These are phyloP conservation scores for Musa itinerans DNA, from an alignment of 176 grass and related monocot species.

Conservation along the genomic window DNA sequence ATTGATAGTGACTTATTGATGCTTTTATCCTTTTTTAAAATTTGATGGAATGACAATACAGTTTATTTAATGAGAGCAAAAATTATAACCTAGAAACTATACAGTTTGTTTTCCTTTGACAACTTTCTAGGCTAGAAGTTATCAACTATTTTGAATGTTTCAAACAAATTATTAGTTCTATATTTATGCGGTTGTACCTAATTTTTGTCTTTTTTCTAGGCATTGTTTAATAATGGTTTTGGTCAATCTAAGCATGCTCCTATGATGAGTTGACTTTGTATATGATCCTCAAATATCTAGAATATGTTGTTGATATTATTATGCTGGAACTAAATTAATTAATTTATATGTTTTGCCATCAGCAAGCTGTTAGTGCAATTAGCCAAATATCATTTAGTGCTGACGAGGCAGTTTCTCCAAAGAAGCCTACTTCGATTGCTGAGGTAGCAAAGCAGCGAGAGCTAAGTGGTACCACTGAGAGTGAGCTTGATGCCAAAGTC, in stretches of 20 bases:
- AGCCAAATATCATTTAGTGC: constrained; percentile 88
- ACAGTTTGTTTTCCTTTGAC: no score
- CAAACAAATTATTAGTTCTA: not conserved
- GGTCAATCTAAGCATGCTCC: not conserved
- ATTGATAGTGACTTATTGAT: not conserved
- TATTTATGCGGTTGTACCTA: not conserved
- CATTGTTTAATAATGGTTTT: not conserved
- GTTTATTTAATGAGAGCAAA: no score
- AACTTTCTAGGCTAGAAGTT: no score
- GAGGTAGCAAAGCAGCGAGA: constrained; percentile 93
- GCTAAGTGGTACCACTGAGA: constrained; percentile 62
- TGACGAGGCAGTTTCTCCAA: constrained; percentile 68
- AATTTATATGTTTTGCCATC: constrained; percentile 23
- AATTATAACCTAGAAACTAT: no score
- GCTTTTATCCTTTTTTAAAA: not conserved
- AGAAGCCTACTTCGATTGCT: constrained; percentile 69
- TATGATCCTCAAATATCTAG: constrained; percentile 2
- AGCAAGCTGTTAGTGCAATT: constrained; percentile 68
- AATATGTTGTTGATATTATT: not conserved
- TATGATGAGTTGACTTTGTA: not conserved
- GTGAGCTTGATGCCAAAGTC: constrained; percentile 45
- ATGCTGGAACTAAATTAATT: constrained; percentile 13
- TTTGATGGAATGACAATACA: not conserved
- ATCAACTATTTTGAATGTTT: not conserved
- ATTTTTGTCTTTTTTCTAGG: not conserved